Percentiles rank a stretch among this genome's conserved stretches.
These are phyloP conservation scores for Penicillium fuscoglaucum DNA, from an alignment of 2,329 filamentous ascomycete species.

Conservation along the genomic window DNA sequence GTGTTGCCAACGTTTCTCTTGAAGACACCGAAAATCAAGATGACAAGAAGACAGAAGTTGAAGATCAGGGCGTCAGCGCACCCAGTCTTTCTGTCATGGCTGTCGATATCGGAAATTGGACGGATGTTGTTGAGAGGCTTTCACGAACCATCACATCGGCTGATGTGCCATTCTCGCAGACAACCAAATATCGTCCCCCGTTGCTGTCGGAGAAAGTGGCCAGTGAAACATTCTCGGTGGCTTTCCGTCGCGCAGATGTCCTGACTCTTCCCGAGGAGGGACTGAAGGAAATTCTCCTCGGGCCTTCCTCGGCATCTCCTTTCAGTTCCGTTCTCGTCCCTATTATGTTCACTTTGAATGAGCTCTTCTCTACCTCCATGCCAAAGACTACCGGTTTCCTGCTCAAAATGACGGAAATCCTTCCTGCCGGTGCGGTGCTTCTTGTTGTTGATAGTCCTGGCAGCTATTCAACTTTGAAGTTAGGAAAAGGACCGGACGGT, in stretches of 20 bases:
- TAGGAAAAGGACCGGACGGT: conserved; percentile 58
- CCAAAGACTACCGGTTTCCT: conserved; percentile 76
- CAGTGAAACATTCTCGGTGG: conserved; percentile 29
- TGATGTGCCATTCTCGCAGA: conserved; percentile 30
- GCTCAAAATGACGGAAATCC: conserved; percentile 61
- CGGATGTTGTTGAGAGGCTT: conserved; percentile 60
- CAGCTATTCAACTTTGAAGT: conserved; percentile 79
- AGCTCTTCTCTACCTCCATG: conserved; percentile 80
- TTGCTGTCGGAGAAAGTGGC: conserved; percentile 18
- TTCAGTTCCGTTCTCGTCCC: conserved; percentile 62
- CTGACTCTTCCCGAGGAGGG: conserved; percentile 43
- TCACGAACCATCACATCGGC: conserved; percentile 52
- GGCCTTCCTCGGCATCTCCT: background rate
- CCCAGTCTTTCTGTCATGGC: conserved; percentile 55
- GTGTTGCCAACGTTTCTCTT: conserved; percentile 20
- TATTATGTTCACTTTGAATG: conserved; percentile 91
- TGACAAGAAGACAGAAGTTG: background rate
- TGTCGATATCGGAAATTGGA: conserved; percentile 85
- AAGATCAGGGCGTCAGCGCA: background rate
- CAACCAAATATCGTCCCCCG: conserved; percentile 34
- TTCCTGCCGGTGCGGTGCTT: conserved; percentile 64
- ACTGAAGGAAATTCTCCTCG: conserved; percentile 39
- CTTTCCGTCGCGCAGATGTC: conserved; percentile 54
- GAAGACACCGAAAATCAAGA: conserved; percentile 10
- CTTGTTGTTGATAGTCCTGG: conserved; percentile 92